Base-by-base conservation (phyloP, 2,329 filamentous ascomycete genomes). In the Botrytis squamosa region DNA sequence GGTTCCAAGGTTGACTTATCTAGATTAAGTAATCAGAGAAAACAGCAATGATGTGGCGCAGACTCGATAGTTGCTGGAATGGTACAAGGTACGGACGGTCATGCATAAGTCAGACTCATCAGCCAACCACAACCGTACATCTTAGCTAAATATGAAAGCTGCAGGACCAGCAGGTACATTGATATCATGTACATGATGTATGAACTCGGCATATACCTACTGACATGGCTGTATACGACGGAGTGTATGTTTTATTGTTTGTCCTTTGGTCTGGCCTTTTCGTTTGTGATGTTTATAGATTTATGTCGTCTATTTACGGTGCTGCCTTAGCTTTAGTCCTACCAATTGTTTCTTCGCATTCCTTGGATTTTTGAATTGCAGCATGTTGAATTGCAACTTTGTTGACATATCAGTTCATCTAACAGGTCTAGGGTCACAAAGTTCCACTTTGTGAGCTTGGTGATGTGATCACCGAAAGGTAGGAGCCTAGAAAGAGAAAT, bases 111-210 rank as follows among this genome's bases (percentile, higher is more conserved):
- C 29, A 36, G 29, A 22, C 42, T 25, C 22, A 12, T 49, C 65
- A 55, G 36, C 46, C 65, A 67, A 67, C 22, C 65, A 52, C 22
- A 40, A 14, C 14, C 16, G 65, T 7, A 22, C 14, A 10, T 42
- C 8, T 68, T 42, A 9, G 4, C 65, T 57, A 55, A 52, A 68
- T 55, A 68, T 68, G 65, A 67, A 68, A 55, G 65, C 46, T 68
- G 65, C 33, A 68, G 65, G 46, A 55, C 46, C 46, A 40, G 65
- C 33, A 68, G 65, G 46, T 55, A 55, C 22, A 1, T 55, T 68
- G 25, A 42, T 68, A 52, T 66, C 33, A 52, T 49, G 12, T 66
- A 38, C 20, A 67, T 38, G 18, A 67, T 67, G 46, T 52, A 55
- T 57, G n/a, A 29, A 22, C 25, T 67, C n/a, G 46, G 46, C 65